phyloP scores from a whole-genome alignment of 164 flowering plant species.

The Aristolochia fimbriata region DNA sequence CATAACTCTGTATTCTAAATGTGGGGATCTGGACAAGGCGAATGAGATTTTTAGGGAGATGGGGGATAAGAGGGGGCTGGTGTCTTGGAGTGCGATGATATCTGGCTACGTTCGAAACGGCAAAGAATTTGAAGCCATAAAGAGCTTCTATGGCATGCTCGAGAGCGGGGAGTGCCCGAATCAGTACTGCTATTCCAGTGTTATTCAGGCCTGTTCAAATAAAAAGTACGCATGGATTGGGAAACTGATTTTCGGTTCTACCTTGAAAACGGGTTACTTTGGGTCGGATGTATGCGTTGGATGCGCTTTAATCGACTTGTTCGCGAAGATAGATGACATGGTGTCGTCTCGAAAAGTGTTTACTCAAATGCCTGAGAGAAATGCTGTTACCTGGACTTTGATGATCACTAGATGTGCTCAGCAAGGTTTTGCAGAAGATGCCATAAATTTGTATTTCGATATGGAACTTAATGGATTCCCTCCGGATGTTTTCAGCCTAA shows the following conservation, averaged over 20 bases:
- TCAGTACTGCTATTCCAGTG: conserved; percentile 59
- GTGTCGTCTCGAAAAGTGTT: conserved; percentile 53
- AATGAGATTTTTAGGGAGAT: conserved; percentile 33
- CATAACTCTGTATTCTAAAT: conserved; percentile 62
- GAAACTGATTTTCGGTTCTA: conserved; percentile 38
- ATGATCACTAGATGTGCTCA: conserved; percentile 71
- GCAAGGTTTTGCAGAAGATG: conserved; percentile 37
- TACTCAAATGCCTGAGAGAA: conserved; percentile 55
- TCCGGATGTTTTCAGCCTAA: conserved; percentile 58
- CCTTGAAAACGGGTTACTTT: conserved; percentile 54
- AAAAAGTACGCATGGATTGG: conserved; percentile 28
- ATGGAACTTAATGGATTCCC: conserved; percentile 42
- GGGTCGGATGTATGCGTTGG: conserved; percentile 66
- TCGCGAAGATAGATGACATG: conserved; percentile 49
- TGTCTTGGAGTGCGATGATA: conserved; percentile 80
- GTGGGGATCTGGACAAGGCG: conserved; percentile 41
- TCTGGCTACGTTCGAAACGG: conserved; percentile 50
- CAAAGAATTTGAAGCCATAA: conserved; percentile 30
- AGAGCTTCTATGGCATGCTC: conserved; percentile 42
- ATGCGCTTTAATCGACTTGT: conserved; percentile 72
- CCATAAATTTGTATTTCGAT: conserved; percentile 44
- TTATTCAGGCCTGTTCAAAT: conserved; percentile 54
- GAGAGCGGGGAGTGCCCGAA: conserved; percentile 46
- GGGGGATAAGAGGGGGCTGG: conserved; percentile 43
- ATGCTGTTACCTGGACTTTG: conserved; percentile 66